These are phyloP conservation scores for Eragrostis nindensis DNA, from an alignment of 176 grass and related monocot species.

Conservation along the genomic window DNA sequence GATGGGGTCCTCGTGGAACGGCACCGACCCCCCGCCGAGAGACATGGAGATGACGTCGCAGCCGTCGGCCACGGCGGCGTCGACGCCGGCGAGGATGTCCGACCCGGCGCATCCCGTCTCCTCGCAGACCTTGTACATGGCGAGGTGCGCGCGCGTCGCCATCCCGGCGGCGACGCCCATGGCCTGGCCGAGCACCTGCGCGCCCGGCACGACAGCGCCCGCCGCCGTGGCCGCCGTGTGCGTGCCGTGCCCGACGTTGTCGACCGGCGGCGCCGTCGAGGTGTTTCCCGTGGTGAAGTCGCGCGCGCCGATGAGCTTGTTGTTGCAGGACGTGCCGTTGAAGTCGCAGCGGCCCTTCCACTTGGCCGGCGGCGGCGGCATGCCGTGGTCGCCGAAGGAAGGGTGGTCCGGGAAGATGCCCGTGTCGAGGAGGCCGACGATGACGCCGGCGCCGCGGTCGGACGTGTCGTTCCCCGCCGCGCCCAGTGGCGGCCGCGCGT, in stretches of 20 bases:
- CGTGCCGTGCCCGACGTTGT: constrained; percentile 50
- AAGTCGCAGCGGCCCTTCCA: constrained; percentile 63
- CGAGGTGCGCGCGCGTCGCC: constrained; percentile 51
- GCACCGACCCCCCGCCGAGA: not conserved
- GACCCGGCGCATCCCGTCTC: not conserved
- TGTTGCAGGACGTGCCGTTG: constrained; percentile 59
- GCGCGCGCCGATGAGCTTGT: constrained; percentile 68
- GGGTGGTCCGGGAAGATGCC: constrained; percentile 55
- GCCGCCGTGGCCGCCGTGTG: constrained; percentile 71
- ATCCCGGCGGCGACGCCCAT: constrained; percentile 42
- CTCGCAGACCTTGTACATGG: constrained; percentile 57
- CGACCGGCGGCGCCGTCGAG: not conserved
- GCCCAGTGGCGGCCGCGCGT: not conserved
- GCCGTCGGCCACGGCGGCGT: constrained; percentile 49
- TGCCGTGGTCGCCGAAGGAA: constrained; percentile 57
- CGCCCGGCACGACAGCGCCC: constrained; percentile 45
- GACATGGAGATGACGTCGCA: constrained; percentile 59
- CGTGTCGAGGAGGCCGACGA: constrained; percentile 66
- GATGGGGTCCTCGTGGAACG: constrained; percentile 26
- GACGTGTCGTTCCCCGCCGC: constrained; percentile 24
- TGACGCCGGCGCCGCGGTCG: constrained; percentile 43
- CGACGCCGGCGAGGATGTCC: constrained; percentile 49
- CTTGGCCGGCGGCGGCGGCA: constrained; percentile 53
- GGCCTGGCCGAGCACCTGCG: constrained; percentile 45
- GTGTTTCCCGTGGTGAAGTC: not conserved